Conservation (phyloP, 2,329 filamentous ascomycete genomes). For the Shiraia bambusicola region DNA sequence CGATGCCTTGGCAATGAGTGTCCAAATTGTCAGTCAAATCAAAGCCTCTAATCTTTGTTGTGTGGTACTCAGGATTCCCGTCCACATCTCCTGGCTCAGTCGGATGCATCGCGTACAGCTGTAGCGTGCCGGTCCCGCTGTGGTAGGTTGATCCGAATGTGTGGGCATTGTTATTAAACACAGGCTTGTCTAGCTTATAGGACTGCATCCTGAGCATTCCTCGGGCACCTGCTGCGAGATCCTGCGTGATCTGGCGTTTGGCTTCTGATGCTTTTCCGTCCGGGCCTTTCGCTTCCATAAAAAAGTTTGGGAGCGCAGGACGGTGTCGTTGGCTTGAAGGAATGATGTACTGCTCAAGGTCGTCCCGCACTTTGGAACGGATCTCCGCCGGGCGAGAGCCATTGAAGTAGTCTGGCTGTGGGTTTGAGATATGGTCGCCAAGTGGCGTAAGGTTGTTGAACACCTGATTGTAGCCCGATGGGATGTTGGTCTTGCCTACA, state of each 20-base stretch:
- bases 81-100: constrained; percentile 9
- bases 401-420: constrained; percentile 40
- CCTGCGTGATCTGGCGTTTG: constrained; percentile 34
- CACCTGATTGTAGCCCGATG: constrained; percentile 5
- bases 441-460: constrained; percentile 45
- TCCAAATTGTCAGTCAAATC: constrained; percentile 14
- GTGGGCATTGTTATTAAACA: constrained; percentile 23
- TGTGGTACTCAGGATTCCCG: constrained; percentile 20
- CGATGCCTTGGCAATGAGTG: constrained; percentile 14
- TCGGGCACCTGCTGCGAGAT: constrained; percentile 36
- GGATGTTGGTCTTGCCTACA: constrained; percentile 11
- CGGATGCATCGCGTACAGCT: constrained; percentile 25
- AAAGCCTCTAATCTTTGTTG: constrained; percentile 13
- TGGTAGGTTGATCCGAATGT: constrained; percentile 20
- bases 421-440: constrained; percentile 27
- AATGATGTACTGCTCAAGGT: constrained; percentile 31
- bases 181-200: background rate
- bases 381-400: constrained; percentile 27
- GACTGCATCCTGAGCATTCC: constrained; percentile 18
- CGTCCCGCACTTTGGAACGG: constrained; percentile 2
- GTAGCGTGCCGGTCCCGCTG: constrained; percentile 11
- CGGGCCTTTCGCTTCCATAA: constrained; percentile 17
- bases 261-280: constrained; percentile 14
- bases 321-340: constrained; percentile 35
- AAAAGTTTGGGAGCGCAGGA: constrained; percentile 44